A percentile compares a stretch with the other conserved stretches of the same genome.
phyloP scores from a whole-genome alignment of 2,329 filamentous ascomycete species.

The Sarocladium kiliense region DNA sequence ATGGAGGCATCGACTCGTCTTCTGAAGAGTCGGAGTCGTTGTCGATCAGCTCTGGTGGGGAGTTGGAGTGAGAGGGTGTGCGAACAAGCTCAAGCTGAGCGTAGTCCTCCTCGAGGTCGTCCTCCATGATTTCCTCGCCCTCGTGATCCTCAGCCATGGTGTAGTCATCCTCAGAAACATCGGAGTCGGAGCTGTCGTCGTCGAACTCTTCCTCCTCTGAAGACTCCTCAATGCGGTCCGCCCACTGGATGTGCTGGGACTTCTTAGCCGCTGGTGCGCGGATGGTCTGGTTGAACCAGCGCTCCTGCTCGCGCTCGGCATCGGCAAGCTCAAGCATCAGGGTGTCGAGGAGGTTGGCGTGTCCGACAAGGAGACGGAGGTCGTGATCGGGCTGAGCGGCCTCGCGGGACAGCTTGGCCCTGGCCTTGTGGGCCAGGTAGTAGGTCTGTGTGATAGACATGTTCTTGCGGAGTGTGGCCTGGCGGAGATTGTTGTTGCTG shows the following conservation, averaged over 20 bases:
- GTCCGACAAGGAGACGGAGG: constrained; percentile 89
- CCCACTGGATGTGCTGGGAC: constrained; percentile 73
- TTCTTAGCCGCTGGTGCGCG: constrained; percentile 57
- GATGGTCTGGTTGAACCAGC: constrained; percentile 96
- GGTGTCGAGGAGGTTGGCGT: constrained; percentile 95
- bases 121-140: constrained; percentile 42
- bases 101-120: constrained; percentile 60
- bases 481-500: constrained; percentile 20
- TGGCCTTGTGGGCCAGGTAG: constrained; percentile 94
- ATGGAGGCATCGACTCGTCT: constrained; percentile 73
- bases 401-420: constrained; percentile 91
- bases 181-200: constrained; percentile 56
- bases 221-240: constrained; percentile 65
- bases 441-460: constrained; percentile 99
- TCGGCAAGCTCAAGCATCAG: constrained; percentile 90
- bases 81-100: constrained; percentile 62
- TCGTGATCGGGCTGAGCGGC: constrained; percentile 89
- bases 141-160: constrained; percentile 30
- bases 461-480: constrained; percentile 58
- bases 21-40: constrained; percentile 67
- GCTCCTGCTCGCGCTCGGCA: constrained; percentile 91
- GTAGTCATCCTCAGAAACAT: constrained; percentile 38
- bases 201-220: constrained; percentile 62
- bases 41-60: constrained; percentile 64
- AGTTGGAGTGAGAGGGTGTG: constrained; percentile 59